A percentile compares a stretch with the other conserved stretches of the same genome.
These are phyloP conservation scores for Lanmaoa rubissima DNA, from an alignment of 768 basidiomycete genomes.

Conservation along the genomic window DNA sequence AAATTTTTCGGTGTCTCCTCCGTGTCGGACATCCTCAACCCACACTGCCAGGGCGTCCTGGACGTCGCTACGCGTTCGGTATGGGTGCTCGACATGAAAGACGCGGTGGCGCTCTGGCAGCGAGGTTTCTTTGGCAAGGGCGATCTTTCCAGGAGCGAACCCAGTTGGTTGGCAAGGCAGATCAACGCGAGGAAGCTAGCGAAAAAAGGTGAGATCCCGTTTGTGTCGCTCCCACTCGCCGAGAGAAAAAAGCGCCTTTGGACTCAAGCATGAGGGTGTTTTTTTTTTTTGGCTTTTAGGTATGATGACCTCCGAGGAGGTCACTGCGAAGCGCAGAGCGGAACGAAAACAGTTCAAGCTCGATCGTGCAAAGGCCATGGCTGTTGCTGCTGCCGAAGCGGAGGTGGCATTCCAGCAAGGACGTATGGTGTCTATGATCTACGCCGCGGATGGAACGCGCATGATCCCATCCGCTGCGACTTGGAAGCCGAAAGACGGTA, in stretches of 20 bases:
- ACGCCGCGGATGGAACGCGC: constrained; percentile 46
- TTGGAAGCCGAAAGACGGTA: constrained; percentile 55
- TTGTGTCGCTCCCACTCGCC: neutral
- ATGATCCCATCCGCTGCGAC: constrained; percentile 77
- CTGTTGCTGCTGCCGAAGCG: constrained; percentile 75
- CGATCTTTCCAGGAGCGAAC: constrained; percentile 90
- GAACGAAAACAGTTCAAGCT: constrained; percentile 92
- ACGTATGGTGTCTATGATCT: constrained; percentile 56
- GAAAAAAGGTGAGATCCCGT: constrained; percentile 48
- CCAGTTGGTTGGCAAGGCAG: constrained; percentile 85
- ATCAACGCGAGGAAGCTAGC: constrained; percentile 55
- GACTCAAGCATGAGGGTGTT: neutral
- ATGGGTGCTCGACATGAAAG: constrained; percentile 68
- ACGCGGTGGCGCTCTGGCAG: constrained; percentile 76
- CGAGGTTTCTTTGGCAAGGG: constrained; percentile 98
- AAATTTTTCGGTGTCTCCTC: constrained; percentile 53
- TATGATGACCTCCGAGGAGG: constrained; percentile 79
- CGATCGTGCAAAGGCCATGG: constrained; percentile 87
- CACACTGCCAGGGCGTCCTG: constrained; percentile 72
- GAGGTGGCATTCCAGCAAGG: constrained; percentile 76
- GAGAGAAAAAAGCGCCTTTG: neutral
- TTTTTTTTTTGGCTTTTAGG: neutral
- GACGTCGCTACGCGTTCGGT: constrained; percentile 83
- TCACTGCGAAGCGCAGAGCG: constrained; percentile 81
- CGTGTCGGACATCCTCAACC: constrained; percentile 61